Conservation (phyloP, 768 basidiomycete genomes). For the Zangia roseola region DNA sequence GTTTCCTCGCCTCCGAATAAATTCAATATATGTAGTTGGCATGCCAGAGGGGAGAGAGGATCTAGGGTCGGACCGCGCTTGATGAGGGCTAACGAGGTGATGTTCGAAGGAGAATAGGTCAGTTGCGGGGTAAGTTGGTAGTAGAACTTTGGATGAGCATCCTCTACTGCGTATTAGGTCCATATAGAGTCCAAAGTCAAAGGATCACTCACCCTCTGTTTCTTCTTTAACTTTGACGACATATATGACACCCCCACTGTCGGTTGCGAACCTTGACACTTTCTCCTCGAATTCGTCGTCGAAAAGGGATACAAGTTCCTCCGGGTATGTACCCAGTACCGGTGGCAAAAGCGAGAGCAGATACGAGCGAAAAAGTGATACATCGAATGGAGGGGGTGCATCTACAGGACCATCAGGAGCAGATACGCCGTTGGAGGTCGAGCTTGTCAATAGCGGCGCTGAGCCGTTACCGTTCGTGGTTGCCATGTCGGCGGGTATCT, state of each 20-base stretch:
- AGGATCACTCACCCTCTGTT: conserved; percentile 55
- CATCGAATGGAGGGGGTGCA: conserved; percentile 55
- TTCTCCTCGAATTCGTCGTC: conserved; percentile 75
- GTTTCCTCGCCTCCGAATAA: conserved; percentile 86
- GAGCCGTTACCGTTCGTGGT: conserved; percentile 23
- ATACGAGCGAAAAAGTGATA: conserved; percentile 68
- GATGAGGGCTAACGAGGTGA: conserved; percentile 90
- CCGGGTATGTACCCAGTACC: conserved; percentile 66
- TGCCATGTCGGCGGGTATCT: conserved; percentile 12
- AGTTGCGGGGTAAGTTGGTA: conserved; percentile 74
- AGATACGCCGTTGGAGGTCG: conserved; percentile 29
- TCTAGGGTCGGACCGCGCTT: conserved; percentile 87
- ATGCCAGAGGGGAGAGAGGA: conserved; percentile 70
- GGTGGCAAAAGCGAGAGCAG: conserved; percentile 73
- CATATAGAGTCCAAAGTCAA: not conserved
- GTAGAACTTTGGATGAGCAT: conserved; percentile 56
- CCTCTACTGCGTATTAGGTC: conserved; percentile 46
- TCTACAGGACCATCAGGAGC: conserved; percentile 34
- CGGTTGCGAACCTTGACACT: conserved; percentile 71
- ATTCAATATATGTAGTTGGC: conserved; percentile 90
- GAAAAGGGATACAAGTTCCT: conserved; percentile 67
- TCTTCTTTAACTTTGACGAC: conserved; percentile 79
- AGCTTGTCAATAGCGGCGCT: conserved; percentile 28
- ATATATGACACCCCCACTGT: conserved; percentile 76
- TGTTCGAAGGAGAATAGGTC: conserved; percentile 74